Evolutionary conservation across 208 protist species (phyloP).

Genomic region (Leishmania turanica): DNA sequence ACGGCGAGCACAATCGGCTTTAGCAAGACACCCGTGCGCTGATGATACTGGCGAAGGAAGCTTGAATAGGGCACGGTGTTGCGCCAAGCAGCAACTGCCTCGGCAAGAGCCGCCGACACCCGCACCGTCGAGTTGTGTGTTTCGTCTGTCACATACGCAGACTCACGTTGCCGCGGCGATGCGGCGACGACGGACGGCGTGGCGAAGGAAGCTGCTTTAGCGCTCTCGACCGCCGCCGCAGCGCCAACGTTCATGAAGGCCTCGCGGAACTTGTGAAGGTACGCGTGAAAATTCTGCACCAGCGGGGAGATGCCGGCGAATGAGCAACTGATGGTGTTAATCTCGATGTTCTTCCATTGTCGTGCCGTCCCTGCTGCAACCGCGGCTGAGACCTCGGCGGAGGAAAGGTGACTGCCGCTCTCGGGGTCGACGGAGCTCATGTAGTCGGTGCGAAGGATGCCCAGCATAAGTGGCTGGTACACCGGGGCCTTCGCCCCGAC

Average conservation of each 20-base stretch:
- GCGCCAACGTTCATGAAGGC: constrained; percentile 13
- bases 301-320: constrained; percentile 90
- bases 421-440: constrained; percentile 66
- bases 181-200: not conserved
- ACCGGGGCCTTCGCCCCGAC: constrained; percentile 30
- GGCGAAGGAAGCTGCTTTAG: not conserved
- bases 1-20: constrained; percentile 89
- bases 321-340: constrained; percentile 96
- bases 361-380: constrained; percentile 27
- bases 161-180: not conserved
- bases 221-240: not conserved
- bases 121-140: constrained; percentile 38
- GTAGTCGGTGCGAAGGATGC: constrained; percentile 95
- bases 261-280: constrained; percentile 45
- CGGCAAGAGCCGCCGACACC: constrained; percentile 54
- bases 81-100: constrained; percentile 47
- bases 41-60: constrained; percentile 28
- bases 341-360: constrained; percentile 95
- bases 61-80: constrained; percentile 18
- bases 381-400: not conserved
- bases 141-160: constrained; percentile 25
- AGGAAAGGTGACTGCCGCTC: not conserved
- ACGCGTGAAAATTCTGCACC: constrained; percentile 86
- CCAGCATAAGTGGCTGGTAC: constrained; percentile 87
- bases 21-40: constrained; percentile 15